Conservation (phyloP, 1,139 yeast genomes). For the Candida labiduridarum region DNA sequence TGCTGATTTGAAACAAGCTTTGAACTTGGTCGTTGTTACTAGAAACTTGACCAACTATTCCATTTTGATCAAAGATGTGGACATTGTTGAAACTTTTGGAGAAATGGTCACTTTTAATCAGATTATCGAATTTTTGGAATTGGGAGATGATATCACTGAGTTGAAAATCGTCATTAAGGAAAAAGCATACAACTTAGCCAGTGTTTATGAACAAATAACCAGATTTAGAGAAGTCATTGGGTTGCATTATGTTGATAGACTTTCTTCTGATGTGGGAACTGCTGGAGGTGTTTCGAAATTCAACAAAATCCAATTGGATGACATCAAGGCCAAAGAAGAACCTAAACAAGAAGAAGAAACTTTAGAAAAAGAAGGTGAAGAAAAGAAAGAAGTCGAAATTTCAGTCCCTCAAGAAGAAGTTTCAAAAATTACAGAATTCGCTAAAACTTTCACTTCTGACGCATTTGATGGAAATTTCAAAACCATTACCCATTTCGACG, state of each 20-base stretch:
- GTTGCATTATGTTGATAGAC: slow-evolving; percentile 42
- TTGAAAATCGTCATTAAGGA: slow-evolving; percentile 30
- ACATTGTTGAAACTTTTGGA: slow-evolving; percentile 35
- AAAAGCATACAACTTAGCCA: slow-evolving; percentile 41
- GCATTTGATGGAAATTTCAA: slow-evolving; percentile 13
- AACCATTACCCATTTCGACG: slow-evolving; percentile 21
- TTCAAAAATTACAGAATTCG: slow-evolving; percentile 18
- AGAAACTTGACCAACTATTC: slow-evolving; percentile 65
- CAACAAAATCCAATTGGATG: slow-evolving; percentile 31
- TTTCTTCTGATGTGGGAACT: slow-evolving; percentile 27
- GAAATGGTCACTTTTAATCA: slow-evolving; percentile 37
- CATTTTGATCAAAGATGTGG: slow-evolving; percentile 40
- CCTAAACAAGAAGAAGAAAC: slow-evolving; percentile 9
- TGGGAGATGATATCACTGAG: slow-evolving; percentile 21
- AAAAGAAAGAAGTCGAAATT: slow-evolving; percentile 14
- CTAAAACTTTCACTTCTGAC: slow-evolving; percentile 16
- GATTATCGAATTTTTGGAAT: slow-evolving; percentile 27
- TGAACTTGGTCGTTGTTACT: slow-evolving; percentile 56
- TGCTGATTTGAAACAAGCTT: slow-evolving; percentile 60
- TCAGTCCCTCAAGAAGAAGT: slow-evolving; percentile 25
- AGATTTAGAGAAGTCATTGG: slow-evolving; percentile 50
- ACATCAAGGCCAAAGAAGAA: slow-evolving; percentile 19
- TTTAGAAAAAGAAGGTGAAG: slow-evolving; percentile 10
- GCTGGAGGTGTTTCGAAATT: slow-evolving; percentile 32
- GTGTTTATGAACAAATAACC: slow-evolving; percentile 41